A percentile compares a stretch with the other conserved stretches of the same genome.
Evolutionary conservation across 2,329 filamentous ascomycete genomes (phyloP).

Genomic region (Rutstroemia sp.): DNA sequence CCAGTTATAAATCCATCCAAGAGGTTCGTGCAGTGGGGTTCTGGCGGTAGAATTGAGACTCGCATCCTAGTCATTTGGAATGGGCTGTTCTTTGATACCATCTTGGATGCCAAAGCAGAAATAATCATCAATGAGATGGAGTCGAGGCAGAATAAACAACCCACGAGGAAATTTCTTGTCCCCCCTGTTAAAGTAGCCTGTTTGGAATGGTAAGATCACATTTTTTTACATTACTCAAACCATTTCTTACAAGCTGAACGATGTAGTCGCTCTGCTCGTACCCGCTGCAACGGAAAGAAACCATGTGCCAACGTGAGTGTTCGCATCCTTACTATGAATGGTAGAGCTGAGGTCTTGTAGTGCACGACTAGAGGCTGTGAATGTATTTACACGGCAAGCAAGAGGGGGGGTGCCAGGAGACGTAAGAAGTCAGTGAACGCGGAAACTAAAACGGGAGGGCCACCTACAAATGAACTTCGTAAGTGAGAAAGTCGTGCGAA

Average conservation of each 20-base stretch:
- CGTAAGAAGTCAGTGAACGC: conserved; percentile 13
- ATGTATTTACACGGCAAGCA: conserved; percentile 26
- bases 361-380: conserved; percentile 25
- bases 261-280: conserved; percentile 37
- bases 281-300: conserved; percentile 39
- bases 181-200: not conserved
- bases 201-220: not conserved
- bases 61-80: too few species aligned
- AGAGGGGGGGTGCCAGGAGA: conserved; percentile 25
- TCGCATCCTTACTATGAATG: not conserved
- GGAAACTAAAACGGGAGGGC: not conserved
- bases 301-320: conserved; percentile 37
- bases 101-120: too few species aligned
- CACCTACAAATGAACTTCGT: conserved; percentile 3
- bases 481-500: not conserved
- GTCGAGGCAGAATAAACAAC: not conserved
- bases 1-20: too few species aligned
- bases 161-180: not conserved
- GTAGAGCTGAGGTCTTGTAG: conserved; percentile 5
- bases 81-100: too few species aligned
- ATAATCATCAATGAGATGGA: too few species aligned
- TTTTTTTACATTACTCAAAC: not conserved
- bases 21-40: too few species aligned
- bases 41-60: too few species aligned
- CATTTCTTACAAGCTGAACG: not conserved